A percentile compares a stretch with the other conserved stretches of the same genome.
phyloP scores from a whole-genome alignment of 148 eudicot genomes.

The Rhododendron simsii region DNA sequence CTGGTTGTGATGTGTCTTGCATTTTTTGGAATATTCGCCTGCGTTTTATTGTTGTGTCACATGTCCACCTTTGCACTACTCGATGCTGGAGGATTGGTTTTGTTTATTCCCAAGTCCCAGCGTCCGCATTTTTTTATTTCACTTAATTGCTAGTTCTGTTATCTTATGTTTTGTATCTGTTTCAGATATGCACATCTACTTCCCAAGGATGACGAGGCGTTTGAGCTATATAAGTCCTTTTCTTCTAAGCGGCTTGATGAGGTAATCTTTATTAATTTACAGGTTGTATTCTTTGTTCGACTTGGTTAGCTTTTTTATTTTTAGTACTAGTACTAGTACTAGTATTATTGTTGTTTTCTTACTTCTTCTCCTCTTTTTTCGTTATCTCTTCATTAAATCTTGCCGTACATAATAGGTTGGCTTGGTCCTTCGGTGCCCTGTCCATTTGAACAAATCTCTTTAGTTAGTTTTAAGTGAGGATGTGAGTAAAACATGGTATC shows the following conservation, averaged over 20 bases:
- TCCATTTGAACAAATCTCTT: not conserved
- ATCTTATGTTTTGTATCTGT: conserved; percentile 9
- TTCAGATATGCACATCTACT: conserved; percentile 88
- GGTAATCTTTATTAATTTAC: conserved; percentile 32
- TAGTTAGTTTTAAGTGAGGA: not conserved
- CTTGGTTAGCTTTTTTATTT: not conserved
- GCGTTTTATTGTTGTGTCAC: not conserved
- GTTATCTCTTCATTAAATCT: not conserved
- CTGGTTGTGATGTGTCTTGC: not conserved
- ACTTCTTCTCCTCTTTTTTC: not conserved
- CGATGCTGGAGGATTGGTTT: conserved; percentile 7
- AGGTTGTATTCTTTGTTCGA: not conserved
- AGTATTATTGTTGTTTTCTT: not conserved
- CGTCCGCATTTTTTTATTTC: not conserved
- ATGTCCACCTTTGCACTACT: not conserved
- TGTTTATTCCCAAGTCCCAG: too few species aligned
- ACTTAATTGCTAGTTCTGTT: not conserved
- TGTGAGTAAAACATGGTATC: not conserved
- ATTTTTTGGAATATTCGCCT: not conserved
- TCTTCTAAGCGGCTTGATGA: conserved; percentile 85
- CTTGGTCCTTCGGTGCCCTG: conserved; percentile 4
- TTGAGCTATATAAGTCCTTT: conserved; percentile 62
- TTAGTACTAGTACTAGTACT: not conserved
- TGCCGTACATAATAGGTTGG: conserved; percentile 3
- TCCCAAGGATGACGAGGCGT: conserved; percentile 88